Evolutionary conservation across 2,329 filamentous ascomycete species (phyloP).

Genomic region (Fusarium liriodendri): DNA sequence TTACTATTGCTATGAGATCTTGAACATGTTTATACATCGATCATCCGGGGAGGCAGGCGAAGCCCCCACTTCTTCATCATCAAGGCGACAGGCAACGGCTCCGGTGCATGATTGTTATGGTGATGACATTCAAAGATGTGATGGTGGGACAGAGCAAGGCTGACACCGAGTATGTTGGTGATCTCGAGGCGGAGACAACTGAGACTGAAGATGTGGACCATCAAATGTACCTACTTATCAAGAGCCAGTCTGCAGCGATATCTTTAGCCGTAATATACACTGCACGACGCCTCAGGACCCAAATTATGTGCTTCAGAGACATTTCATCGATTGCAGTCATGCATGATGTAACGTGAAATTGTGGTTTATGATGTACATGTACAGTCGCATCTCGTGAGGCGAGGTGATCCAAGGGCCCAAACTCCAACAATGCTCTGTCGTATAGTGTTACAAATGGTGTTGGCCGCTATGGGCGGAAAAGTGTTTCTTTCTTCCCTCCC

Average conservation of each 20-base stretch:
- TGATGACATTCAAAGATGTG: background rate
- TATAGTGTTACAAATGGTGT: slow-evolving; percentile 45
- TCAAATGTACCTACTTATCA: slow-evolving; percentile 3
- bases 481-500: background rate
- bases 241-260: background rate
- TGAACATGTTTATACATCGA: background rate
- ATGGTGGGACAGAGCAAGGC: background rate
- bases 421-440: slow-evolving; percentile 47
- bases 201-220: slow-evolving; percentile 4
- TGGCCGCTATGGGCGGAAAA: slow-evolving; percentile 1
- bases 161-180: background rate
- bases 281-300: background rate
- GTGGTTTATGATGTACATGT: slow-evolving; percentile 42
- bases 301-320: slow-evolving; percentile 10
- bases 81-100: background rate
- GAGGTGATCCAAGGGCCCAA: slow-evolving; percentile 36
- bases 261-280: background rate
- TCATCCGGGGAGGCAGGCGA: background rate
- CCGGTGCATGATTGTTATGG: background rate
- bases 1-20: background rate
- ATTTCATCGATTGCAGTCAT: slow-evolving; percentile 11
- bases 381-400: slow-evolving; percentile 35
- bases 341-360: slow-evolving; percentile 20
- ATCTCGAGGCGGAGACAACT: slow-evolving; percentile 7
- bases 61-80: background rate